These are phyloP conservation scores for Fomitopsis serialis DNA, from an alignment of 768 basidiomycete genomes.

Conservation along the genomic window DNA sequence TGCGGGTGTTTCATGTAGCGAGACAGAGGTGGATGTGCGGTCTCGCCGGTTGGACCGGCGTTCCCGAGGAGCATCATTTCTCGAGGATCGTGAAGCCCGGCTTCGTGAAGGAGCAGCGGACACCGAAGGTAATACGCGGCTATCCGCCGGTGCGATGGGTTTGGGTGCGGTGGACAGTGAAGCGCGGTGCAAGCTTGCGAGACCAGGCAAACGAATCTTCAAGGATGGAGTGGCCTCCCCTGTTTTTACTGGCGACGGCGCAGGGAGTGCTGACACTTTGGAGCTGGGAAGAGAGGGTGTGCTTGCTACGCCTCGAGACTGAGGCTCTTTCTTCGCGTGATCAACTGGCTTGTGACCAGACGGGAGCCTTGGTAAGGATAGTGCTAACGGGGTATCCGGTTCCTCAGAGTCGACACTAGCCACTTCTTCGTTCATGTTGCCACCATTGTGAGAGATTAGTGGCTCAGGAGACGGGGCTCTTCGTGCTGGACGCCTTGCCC, in stretches of 20 bases:
- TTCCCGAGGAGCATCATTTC: constrained; percentile 5
- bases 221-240: constrained; percentile 18
- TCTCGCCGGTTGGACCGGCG: constrained; percentile 18
- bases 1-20: constrained; percentile 14
- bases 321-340: background rate
- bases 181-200: constrained; percentile 13
- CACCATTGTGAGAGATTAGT: background rate
- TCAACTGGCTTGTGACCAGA: background rate
- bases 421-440: background rate
- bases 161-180: constrained; percentile 1
- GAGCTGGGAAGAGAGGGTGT: background rate
- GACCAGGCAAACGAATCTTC: constrained; percentile 25
- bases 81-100: background rate
- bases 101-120: background rate
- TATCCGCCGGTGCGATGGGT: constrained; percentile 4
- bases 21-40: constrained; percentile 12
- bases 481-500: constrained; percentile 5
- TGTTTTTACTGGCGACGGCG: constrained; percentile 16
- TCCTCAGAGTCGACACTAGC: constrained; percentile 3
- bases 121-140: constrained; percentile 8
- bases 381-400: background rate
- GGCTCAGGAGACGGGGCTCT: background rate
- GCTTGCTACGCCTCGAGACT: background rate
- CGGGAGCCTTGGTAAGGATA: background rate
- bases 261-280: background rate